Evolutionary conservation across 768 basidiomycete species (phyloP).

Genomic region (Trametes gibbosa): DNA sequence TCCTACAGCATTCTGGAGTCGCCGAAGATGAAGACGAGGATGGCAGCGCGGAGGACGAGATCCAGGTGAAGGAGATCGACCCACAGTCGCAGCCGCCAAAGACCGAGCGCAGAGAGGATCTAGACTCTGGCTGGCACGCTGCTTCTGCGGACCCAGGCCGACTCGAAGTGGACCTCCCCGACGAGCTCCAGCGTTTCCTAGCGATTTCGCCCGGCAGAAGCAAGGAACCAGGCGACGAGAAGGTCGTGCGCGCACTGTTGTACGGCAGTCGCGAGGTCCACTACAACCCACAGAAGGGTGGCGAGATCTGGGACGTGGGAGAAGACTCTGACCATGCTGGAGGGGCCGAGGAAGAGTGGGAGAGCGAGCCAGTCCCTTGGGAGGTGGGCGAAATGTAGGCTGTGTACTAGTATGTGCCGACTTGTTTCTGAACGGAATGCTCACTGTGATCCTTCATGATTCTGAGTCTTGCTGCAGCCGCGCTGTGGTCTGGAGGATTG

Average conservation of each 20-base stretch:
- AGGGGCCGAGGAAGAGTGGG: conserved; percentile 51
- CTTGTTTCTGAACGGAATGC: conserved; percentile 12
- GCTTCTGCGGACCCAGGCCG: conserved; percentile 16
- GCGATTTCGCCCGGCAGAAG: conserved; percentile 47
- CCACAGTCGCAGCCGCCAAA: conserved; percentile 24
- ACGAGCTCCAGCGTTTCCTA: conserved; percentile 61
- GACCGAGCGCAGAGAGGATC: conserved; percentile 6
- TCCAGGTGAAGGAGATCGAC: conserved; percentile 29
- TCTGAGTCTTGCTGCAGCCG: neutral
- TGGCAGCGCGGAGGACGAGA: conserved; percentile 25
- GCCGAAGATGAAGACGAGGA: conserved; percentile 27
- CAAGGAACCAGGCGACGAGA: conserved; percentile 37
- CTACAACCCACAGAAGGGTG: conserved; percentile 63
- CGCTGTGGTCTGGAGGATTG: conserved; percentile 15
- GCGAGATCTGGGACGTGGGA: conserved; percentile 49
- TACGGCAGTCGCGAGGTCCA: conserved; percentile 53
- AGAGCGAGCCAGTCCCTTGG: conserved; percentile 81
- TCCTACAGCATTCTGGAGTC: conserved; percentile 33
- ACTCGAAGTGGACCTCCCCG: conserved; percentile 60
- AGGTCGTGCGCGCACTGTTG: conserved; percentile 56
- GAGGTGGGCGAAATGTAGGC: conserved; percentile 69
- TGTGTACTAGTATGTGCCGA: conserved; percentile 19
- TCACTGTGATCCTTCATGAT: conserved; percentile 14
- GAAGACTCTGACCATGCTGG: conserved; percentile 42
- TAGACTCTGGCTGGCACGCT: conserved; percentile 23